Evolutionary conservation across 345 rosid species (phyloP).

Genomic region (Pugionium cornutum): DNA sequence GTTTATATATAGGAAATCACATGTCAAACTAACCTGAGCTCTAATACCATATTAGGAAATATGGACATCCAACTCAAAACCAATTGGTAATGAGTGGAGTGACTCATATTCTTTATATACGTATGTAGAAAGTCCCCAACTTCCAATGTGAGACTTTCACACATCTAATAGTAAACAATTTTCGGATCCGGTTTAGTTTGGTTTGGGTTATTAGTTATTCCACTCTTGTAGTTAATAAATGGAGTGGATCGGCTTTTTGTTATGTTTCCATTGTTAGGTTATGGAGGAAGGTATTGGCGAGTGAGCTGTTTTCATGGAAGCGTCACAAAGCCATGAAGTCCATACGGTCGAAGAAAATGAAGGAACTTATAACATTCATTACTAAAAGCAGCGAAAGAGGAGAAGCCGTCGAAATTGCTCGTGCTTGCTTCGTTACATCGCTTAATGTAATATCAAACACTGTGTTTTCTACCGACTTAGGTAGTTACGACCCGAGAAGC

Average conservation of each 20-base stretch:
- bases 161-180: no score
- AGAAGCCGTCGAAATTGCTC: slow-evolving; percentile 42
- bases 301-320: slow-evolving; percentile 20
- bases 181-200: background rate
- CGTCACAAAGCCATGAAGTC: slow-evolving; percentile 9
- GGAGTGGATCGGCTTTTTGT: no score
- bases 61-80: no score
- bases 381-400: slow-evolving; percentile 23
- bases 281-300: slow-evolving; percentile 26
- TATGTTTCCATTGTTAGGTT: slow-evolving; percentile 10
- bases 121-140: no score
- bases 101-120: no score
- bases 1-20: no score
- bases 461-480: slow-evolving; percentile 48
- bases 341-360: slow-evolving; percentile 30
- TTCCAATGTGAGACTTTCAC: no score
- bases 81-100: no score
- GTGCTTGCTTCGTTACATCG: slow-evolving; percentile 44
- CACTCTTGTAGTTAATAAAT: background rate
- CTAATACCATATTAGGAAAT: no score
- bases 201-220: background rate
- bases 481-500: slow-evolving; percentile 24
- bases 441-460: slow-evolving; percentile 46
- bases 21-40: no score
- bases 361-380: slow-evolving; percentile 37